phyloP scores from a whole-genome alignment of 2,329 filamentous ascomycete species.

The Didymellaceae sp. region DNA sequence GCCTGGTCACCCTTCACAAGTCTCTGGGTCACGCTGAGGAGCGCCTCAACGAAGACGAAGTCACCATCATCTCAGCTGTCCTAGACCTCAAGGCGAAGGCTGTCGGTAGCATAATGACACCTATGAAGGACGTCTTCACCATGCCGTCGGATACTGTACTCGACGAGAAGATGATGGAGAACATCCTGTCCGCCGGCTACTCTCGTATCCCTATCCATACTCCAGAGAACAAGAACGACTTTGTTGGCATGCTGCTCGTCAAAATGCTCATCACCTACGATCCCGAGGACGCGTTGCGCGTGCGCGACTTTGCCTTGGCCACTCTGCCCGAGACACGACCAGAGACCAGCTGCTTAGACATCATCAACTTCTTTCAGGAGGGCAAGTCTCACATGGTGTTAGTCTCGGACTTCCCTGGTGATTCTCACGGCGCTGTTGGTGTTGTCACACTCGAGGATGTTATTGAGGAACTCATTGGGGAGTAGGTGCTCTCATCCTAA shows the following conservation, averaged over 20 bases:
- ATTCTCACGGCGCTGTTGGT: slow-evolving; percentile 86
- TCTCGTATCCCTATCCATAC: slow-evolving; percentile 95
- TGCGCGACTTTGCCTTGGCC: slow-evolving; percentile 89
- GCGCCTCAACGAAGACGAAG: slow-evolving; percentile 93
- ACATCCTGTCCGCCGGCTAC: slow-evolving; percentile 90
- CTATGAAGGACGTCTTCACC: slow-evolving; percentile 95
- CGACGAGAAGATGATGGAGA: slow-evolving; percentile 93
- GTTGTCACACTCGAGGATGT: slow-evolving; percentile 97
- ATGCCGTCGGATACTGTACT: slow-evolving; percentile 94
- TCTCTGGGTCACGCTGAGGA: slow-evolving; percentile 84
- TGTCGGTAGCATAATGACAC: slow-evolving; percentile 96
- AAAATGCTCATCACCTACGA: slow-evolving; percentile 99
- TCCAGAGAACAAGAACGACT: slow-evolving; percentile 81
- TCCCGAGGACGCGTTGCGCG: slow-evolving; percentile 85
- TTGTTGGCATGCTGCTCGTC: slow-evolving; percentile 96
- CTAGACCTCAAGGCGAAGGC: slow-evolving; percentile 95
- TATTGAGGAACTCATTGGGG: slow-evolving; percentile 97
- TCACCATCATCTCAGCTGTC: slow-evolving; percentile 97
- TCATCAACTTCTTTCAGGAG: slow-evolving; percentile 99
- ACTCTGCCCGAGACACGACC: slow-evolving; percentile 94
- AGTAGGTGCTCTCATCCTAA: slow-evolving; percentile 64
- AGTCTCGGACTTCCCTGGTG: slow-evolving; percentile 89
- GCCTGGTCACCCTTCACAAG: slow-evolving; percentile 91
- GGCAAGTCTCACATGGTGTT: slow-evolving; percentile 99
- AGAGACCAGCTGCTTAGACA: slow-evolving; percentile 95